phyloP scores from a whole-genome alignment of 805 yeast species.

The Yamadazyma nakazawae region DNA sequence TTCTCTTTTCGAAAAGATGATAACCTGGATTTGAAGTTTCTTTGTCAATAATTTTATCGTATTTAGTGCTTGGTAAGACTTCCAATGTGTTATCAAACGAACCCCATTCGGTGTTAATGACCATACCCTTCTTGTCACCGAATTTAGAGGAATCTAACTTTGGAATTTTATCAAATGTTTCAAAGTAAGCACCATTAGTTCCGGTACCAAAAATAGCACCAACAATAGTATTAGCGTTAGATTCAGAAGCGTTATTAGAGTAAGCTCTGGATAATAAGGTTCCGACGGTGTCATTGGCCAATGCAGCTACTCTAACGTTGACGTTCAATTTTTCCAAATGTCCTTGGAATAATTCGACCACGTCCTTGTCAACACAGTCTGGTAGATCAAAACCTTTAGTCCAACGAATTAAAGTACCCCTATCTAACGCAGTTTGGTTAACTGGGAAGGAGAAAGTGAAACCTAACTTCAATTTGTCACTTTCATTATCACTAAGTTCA shows the following conservation, averaged over 20 bases:
- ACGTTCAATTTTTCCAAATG: conserved; percentile 58
- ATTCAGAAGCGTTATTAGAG: conserved; percentile 56
- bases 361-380: conserved; percentile 83
- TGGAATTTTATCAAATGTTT: conserved; percentile 65
- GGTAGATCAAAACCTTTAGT: conserved; percentile 89
- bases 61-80: conserved; percentile 72
- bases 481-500: conserved; percentile 8
- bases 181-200: conserved; percentile 93
- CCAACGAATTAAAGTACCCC: conserved; percentile 89
- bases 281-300: conserved; percentile 96
- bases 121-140: conserved; percentile 52
- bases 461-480: conserved; percentile 62
- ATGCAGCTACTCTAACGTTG: conserved; percentile 75
- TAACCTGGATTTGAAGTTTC: conserved; percentile 78
- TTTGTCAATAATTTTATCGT: conserved; percentile 68
- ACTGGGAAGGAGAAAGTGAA: conserved; percentile 95
- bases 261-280: conserved; percentile 87
- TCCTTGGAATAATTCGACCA: conserved; percentile 67
- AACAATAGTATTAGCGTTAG: conserved; percentile 71
- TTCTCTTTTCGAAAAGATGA: conserved; percentile 91
- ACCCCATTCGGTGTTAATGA: conserved; percentile 97
- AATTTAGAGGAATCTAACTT: conserved; percentile 56
- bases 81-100: conserved; percentile 84
- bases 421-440: conserved; percentile 72
- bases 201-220: conserved; percentile 98